These are phyloP conservation scores for Phytophthora pinifolia DNA, from an alignment of 352 stramenopile genomes.

Conservation along the genomic window DNA sequence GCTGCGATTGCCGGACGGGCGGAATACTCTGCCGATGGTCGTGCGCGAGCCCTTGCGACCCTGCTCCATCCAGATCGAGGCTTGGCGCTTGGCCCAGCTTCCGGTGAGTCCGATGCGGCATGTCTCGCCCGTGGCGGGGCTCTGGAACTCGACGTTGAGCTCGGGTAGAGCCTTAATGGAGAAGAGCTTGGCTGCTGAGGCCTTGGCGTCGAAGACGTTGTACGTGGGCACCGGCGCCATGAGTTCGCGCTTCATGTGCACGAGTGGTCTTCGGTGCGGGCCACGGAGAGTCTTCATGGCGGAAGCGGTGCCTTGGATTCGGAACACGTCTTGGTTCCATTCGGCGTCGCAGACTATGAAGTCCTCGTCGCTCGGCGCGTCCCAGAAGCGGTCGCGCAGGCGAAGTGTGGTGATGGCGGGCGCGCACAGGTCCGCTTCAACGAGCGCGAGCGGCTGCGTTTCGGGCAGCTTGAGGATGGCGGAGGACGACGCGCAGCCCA, in stretches of 20 bases:
- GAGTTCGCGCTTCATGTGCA: constrained; percentile 43
- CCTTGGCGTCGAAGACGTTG: constrained; percentile 38
- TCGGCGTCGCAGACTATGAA: constrained; percentile 37
- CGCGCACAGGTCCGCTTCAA: constrained; percentile 29
- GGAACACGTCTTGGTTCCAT: constrained; percentile 31
- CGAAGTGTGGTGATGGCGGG: constrained; percentile 35
- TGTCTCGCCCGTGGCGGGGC: constrained; percentile 25
- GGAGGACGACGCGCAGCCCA: constrained; percentile 41
- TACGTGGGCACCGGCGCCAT: constrained; percentile 37
- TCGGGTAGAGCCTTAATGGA: constrained; percentile 38
- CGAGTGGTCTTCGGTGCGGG: constrained; percentile 26
- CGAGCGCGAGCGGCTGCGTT: constrained; percentile 17
- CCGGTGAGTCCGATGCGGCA: constrained; percentile 35
- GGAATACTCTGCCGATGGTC: constrained; percentile 36
- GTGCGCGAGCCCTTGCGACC: constrained; percentile 23
- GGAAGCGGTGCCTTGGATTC: constrained; percentile 35
- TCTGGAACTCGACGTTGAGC: constrained; percentile 35
- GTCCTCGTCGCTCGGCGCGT: constrained; percentile 31
- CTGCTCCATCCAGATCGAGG: constrained; percentile 39
- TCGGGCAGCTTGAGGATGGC: constrained; percentile 25
- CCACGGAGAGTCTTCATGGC: constrained; percentile 41
- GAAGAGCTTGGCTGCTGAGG: constrained; percentile 32
- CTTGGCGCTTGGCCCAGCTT: constrained; percentile 33
- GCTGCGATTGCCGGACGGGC: constrained; percentile 20
- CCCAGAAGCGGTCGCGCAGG: constrained; percentile 39